Conservation (phyloP, 108 stramenopile species). For the Nitzschia sp. region DNA sequence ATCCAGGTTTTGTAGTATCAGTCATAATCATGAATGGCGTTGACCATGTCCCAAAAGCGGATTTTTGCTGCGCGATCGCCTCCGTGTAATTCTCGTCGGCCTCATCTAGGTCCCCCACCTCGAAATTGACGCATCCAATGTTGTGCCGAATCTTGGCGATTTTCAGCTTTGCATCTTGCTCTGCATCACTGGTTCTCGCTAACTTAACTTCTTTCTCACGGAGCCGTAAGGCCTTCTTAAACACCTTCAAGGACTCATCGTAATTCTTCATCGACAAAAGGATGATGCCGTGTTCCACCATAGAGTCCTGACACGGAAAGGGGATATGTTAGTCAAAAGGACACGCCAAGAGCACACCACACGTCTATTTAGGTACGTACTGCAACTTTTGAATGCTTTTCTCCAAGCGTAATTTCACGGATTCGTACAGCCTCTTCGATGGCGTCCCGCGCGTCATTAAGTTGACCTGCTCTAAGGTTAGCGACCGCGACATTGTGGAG, state of each 20-base stretch:
- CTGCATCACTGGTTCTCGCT: slow-evolving; percentile 25
- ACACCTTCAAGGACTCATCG: slow-evolving; percentile 46
- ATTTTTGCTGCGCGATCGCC: slow-evolving; percentile 50
- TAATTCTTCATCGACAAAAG: slow-evolving; percentile 61
- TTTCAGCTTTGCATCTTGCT: slow-evolving; percentile 45
- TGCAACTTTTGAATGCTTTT: slow-evolving; percentile 52
- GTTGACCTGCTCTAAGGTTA: slow-evolving; percentile 51
- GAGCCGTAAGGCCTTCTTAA: slow-evolving; percentile 51
- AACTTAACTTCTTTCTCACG: slow-evolving; percentile 40
- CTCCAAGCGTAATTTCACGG: slow-evolving; percentile 47
- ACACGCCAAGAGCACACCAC: not conserved
- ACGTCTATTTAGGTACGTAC: slow-evolving; percentile 32
- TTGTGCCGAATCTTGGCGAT: slow-evolving; percentile 69
- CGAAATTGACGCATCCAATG: slow-evolving; percentile 69
- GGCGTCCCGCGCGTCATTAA: slow-evolving; percentile 65
- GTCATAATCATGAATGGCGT: slow-evolving; percentile 26
- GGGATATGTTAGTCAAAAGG: not conserved
- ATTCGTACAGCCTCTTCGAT: slow-evolving; percentile 70
- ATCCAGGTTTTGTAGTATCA: slow-evolving; percentile 51
- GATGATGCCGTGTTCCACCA: slow-evolving; percentile 72
- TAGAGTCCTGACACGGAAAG: slow-evolving; percentile 38
- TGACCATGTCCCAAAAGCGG: slow-evolving; percentile 38
- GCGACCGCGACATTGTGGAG: slow-evolving; percentile 73
- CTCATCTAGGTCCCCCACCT: slow-evolving; percentile 42
- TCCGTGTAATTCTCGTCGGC: slow-evolving; percentile 50